Percentiles rank a stretch among this genome's conserved stretches.
Evolutionary conservation across 179 eudicot genomes (phyloP).

Genomic region (Pouteria campechiana): DNA sequence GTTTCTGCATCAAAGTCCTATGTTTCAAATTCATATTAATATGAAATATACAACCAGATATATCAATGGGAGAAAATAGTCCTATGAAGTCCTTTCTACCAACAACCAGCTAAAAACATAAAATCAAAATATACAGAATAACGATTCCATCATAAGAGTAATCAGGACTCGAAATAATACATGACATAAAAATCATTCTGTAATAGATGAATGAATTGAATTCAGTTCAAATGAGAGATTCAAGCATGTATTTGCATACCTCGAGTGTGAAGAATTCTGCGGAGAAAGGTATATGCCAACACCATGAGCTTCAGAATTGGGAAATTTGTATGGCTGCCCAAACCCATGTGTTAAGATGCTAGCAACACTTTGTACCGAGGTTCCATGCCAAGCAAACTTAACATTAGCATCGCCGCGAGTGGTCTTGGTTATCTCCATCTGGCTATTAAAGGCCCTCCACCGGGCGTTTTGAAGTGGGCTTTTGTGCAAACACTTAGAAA

Average conservation of each 20-base stretch:
- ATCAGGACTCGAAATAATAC: too few relatives aligned
- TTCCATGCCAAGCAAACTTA: slow-evolving; percentile 41
- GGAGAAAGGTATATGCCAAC: slow-evolving; percentile 40
- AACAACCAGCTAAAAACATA: neutral
- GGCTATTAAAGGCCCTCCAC: slow-evolving; percentile 23
- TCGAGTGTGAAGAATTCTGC: slow-evolving; percentile 12
- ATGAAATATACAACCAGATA: too few relatives aligned
- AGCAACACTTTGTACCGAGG: slow-evolving; percentile 22
- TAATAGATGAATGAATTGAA: too few relatives aligned
- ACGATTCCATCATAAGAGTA: too few relatives aligned
- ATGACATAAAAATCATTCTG: too few relatives aligned
- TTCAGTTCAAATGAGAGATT: too few relatives aligned
- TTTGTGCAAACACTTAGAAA: slow-evolving; percentile 15
- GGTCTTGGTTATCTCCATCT: slow-evolving; percentile 17
- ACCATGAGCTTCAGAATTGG: slow-evolving; percentile 27
- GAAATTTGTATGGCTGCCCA: slow-evolving; percentile 10
- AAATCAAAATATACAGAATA: neutral
- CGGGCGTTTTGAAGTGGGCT: slow-evolving; percentile 28
- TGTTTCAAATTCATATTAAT: too few relatives aligned
- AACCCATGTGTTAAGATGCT: slow-evolving; percentile 35
- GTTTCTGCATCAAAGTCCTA: too few relatives aligned
- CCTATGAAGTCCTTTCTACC: too few relatives aligned
- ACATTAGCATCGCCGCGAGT: slow-evolving; percentile 26
- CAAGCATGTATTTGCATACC: too few relatives aligned
- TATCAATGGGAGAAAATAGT: too few relatives aligned